Evolutionary conservation across 441 rosid genomes (phyloP).

Genomic region (Populus hybrid): DNA sequence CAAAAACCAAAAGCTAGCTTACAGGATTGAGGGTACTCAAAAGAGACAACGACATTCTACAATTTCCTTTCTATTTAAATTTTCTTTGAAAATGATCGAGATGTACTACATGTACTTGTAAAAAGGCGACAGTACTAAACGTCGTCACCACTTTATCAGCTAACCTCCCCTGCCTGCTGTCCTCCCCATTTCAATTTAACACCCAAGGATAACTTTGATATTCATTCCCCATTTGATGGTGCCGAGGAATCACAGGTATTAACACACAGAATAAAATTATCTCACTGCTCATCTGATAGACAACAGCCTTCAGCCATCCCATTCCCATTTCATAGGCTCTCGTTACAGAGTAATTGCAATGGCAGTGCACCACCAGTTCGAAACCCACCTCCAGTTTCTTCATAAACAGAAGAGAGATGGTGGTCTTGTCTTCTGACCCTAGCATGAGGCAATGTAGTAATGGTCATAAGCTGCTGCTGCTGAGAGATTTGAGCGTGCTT

Average conservation of each 20-base stretch:
- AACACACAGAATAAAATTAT: slow-evolving; percentile 19
- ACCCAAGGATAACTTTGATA: background rate
- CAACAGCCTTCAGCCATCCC: background rate
- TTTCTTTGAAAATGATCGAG: background rate
- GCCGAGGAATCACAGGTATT: background rate
- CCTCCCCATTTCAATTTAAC: background rate
- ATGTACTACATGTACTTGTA: background rate
- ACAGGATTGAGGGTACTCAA: background rate
- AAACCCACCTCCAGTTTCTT: slow-evolving; percentile 40
- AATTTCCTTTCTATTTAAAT: background rate
- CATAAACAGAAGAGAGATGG: slow-evolving; percentile 42
- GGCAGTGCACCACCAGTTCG: slow-evolving; percentile 42
- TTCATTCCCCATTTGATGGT: background rate
- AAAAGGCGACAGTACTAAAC: background rate
- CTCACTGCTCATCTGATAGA: background rate
- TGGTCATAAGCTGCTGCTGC: slow-evolving; percentile 51
- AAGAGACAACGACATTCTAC: background rate
- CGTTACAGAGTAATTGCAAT: slow-evolving; percentile 65
- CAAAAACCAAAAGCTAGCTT: background rate
- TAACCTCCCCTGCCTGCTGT: background rate
- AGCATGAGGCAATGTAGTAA: slow-evolving; percentile 29
- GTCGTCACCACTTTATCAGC: background rate
- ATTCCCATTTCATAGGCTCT: slow-evolving; percentile 30
- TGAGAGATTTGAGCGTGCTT: slow-evolving; percentile 38
- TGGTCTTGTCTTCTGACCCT: slow-evolving; percentile 51